Base-by-base conservation (phyloP, 2,329 filamentous ascomycete genomes). In the Thermoascus crustaceus region DNA sequence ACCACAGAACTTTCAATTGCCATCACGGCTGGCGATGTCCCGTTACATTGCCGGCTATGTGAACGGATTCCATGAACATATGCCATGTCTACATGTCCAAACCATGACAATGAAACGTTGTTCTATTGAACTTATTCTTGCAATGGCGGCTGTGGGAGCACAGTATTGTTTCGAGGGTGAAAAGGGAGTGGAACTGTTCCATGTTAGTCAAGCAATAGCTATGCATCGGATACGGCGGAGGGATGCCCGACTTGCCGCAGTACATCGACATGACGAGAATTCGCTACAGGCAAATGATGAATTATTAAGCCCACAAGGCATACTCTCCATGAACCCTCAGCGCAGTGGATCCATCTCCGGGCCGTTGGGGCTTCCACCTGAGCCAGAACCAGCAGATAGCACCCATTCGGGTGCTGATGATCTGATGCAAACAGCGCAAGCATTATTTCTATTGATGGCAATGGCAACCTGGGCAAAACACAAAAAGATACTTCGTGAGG, bases 381-480 rank as follows among this genome's bases (percentile, higher is more conserved):
- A 46, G 18, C 35, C 37, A 16, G 38, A 38, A 20, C 24, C 24
- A 34, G 21, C 29, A 25, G 30, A 44, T n/a, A n/a, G n/a, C n/a
- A n/a, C n/a, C n/a, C n/a, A n/a, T n/a, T n/a, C n/a, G n/a, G n/a
- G n/a, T n/a, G n/a, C n/a, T n/a, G n/a, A 44, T 37, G 41, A 48
- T 18, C 24, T 46, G 10, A 48, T 46, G 37, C 43, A 49, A 32
- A 46, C 43, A 5, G 45, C 43, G 7, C 47, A 48, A 30, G 41
- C 45, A 7, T 31, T 49, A 13, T 38, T 49, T 2, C 38, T 48
- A 5, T 41, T 49, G 14, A 48, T 49, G 40, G 47, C 45, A n/a
- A 46, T 49, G 34, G 32, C 43, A 30, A 45, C 45, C 4, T 53
- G 50, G 50, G 44, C 41, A 14, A 52, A 50, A 30, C 43, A 48